Conservation (phyloP, 441 rosid species). For the Manihot esculenta region DNA sequence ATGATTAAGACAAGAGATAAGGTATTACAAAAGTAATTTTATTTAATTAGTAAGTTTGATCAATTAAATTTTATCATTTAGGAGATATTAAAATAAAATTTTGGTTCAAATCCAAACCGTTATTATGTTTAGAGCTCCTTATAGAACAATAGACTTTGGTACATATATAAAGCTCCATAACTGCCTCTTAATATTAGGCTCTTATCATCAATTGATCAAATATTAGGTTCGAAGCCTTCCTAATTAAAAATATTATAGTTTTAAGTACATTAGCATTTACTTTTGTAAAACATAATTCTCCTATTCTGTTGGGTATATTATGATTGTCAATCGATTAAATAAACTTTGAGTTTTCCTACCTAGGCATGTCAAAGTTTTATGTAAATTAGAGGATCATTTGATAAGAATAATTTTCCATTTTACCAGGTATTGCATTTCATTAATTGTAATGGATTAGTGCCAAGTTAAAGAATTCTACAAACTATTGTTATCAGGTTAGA, state of each 20-base stretch:
- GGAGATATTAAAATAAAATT: neutral
- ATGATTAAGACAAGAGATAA: neutral
- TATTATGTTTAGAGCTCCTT: neutral
- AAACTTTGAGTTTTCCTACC: neutral
- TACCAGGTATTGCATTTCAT: neutral
- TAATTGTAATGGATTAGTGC: neutral
- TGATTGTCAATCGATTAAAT: neutral
- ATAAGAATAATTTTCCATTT: neutral
- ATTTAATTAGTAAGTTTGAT: too few species aligned
- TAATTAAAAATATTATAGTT: neutral
- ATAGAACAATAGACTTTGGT: neutral
- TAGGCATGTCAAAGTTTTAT: neutral
- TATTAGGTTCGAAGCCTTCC: neutral
- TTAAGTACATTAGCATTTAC: neutral
- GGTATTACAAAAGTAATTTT: neutral
- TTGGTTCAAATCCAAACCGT: neutral
- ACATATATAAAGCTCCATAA: neutral
- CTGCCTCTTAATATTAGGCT: neutral
- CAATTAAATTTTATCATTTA: too few species aligned
- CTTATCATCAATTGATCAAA: neutral
- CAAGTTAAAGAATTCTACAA: neutral
- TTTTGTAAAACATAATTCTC: neutral
- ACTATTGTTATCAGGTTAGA: neutral
- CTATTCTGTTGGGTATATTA: neutral
- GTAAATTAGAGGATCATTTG: neutral